Evolutionary conservation across 2,329 filamentous ascomycete genomes (phyloP), one percentile per base, ranked within the genome.

Genomic region (Pseudocercospora fijiensis): DNA sequence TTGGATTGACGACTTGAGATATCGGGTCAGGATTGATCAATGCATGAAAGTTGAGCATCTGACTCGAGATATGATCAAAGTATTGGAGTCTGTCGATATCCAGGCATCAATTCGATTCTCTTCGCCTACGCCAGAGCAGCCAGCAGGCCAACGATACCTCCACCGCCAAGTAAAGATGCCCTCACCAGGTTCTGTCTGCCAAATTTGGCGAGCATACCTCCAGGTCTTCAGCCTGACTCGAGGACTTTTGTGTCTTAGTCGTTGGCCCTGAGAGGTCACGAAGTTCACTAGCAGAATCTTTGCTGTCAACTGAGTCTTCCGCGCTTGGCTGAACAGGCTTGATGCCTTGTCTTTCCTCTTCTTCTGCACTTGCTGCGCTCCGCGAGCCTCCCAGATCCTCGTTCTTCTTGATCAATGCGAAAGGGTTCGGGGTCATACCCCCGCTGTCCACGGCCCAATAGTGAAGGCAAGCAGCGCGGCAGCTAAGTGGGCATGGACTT

Each of bases 201-300:
- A 57, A 71, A 77, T 27, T 69, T 69, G 4, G 60, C 74, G 62
- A 78, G 73, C 41, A 75, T 73, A 18, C 78, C 16, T 73, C 68
- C 57, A 73, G 67, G 53, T 78, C 73, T 10, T 78, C 78, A 57
- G 78, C 77, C 62, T 77, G 67, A 0, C 74, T 70, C 7, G 74
- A 75, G n/a, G 74, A 74, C 57, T 76, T 73, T 16, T 63, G 74
- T 7, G 72, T 76, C 61, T 73, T 69, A 18, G 70, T 70, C 49
- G 74, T 65, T 43, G 71, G 70, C 11, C 59, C 65, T 57, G 67
- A 73, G 45, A 71, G 13, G 62, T 74, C 71, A 2, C 41, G 65
- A 16, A 67, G 67, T 61, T 74, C 57, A 27, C 63, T 59, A 27
- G 27, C 65, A 18, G 66, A 64, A 7, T 64, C 61, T 28, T 66